These are phyloP conservation scores for Micromonas pusilla DNA, from an alignment of 139 green algal genomes.

Conservation along the genomic window DNA sequence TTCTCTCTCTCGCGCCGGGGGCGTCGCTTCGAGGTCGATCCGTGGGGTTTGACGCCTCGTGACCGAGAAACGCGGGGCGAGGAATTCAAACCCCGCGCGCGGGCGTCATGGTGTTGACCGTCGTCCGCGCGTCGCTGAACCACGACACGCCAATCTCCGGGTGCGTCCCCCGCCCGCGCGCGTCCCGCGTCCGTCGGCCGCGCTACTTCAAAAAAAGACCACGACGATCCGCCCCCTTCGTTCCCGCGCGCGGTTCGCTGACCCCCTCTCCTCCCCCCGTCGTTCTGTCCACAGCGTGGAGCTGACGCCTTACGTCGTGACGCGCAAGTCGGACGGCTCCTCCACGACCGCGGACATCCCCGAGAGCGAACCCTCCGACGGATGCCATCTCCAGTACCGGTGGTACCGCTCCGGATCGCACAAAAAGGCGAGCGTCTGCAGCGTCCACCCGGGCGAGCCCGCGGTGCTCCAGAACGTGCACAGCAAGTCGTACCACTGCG, in stretches of 20 bases:
- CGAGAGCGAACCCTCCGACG: constrained; percentile 59
- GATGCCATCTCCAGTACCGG: constrained; percentile 64
- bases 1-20: no score
- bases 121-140: constrained; percentile 15
- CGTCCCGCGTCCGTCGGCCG: background rate
- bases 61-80: no score
- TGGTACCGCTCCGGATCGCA: constrained; percentile 76
- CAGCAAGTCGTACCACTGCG: constrained; percentile 89
- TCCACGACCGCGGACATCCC: constrained; percentile 72
- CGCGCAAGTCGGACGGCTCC: constrained; percentile 57
- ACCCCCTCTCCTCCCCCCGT: background rate
- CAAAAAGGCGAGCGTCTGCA: constrained; percentile 67
- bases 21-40: no score
- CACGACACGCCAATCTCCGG: constrained; percentile 12
- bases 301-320: constrained; percentile 70
- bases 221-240: no score
- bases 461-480: constrained; percentile 84
- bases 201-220: no score
- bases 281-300: constrained; percentile 37
- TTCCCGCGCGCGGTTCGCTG: no score
- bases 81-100: no score
- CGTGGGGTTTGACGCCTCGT: no score
- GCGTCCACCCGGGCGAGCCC: constrained; percentile 73
- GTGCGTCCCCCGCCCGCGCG: background rate
- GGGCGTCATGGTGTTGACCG: background rate